These are phyloP conservation scores for Spizellomyces sp. DNA, from an alignment of 192 early-diverging fungal genomes.

Conservation along the genomic window DNA sequence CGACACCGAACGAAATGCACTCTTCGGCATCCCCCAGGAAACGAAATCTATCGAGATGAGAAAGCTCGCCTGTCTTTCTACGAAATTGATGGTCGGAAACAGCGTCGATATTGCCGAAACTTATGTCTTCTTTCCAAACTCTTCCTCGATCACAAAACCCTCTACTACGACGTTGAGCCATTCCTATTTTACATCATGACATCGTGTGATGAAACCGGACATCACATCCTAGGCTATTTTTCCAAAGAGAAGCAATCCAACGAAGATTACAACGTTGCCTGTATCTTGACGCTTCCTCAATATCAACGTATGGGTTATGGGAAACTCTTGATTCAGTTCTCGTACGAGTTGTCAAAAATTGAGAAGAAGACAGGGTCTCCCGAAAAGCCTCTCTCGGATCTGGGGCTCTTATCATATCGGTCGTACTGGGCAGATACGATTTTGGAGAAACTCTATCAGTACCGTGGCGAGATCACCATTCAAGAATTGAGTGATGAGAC, in stretches of 20 bases:
- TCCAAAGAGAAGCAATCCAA: constrained; percentile 98
- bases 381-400: constrained; percentile 97
- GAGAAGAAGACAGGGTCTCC: constrained; percentile 95
- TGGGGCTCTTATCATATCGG: constrained; percentile 92
- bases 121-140: constrained; percentile 94
- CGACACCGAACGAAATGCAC: constrained; percentile 87
- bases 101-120: constrained; percentile 92
- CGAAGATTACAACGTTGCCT: constrained; percentile 97
- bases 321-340: constrained; percentile 90
- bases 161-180: constrained; percentile 98
- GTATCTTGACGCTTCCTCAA: constrained; percentile 97
- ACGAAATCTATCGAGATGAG: constrained; percentile 95
- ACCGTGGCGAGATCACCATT: constrained; percentile 80
- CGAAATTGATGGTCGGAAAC: constrained; percentile 95
- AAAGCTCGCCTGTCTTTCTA: constrained; percentile 82
- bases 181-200: constrained; percentile 98
- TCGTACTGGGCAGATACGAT: constrained; percentile 94
- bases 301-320: constrained; percentile 97
- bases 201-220: constrained; percentile 79
- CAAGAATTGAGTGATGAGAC: constrained; percentile 87
- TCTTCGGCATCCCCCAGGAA: constrained; percentile 95
- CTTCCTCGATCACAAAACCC: constrained; percentile 98
- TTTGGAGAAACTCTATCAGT: constrained; percentile 72
- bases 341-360: constrained; percentile 94
- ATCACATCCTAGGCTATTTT: constrained; percentile 96